Evolutionary conservation across 805 yeast genomes (phyloP), one percentile per base, ranked within the genome.

Genomic region (Kuraishia piskuri): DNA sequence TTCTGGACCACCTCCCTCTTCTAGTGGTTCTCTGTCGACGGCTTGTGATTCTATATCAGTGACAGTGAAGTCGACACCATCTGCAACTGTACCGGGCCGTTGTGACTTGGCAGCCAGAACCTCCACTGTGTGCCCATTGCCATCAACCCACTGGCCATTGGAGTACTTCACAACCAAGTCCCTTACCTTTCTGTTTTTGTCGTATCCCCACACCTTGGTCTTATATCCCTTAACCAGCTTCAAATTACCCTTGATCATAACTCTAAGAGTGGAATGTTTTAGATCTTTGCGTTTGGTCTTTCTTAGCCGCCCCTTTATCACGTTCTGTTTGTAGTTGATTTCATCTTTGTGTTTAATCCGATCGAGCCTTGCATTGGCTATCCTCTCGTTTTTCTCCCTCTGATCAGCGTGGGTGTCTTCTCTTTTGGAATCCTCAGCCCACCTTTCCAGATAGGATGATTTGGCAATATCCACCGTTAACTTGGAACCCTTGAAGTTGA

Each of bases 131-230:
- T 88, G 95, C 50, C 84, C 88, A 56, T 80, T 82, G 5, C 90
- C 90, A 65, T 87, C 88, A 59, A 77, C 78, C 97, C 97, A 90
- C 49, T 76, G 78, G 0, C 86, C 88, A 56, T 84, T 78, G 9
- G 68, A 71, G 64, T 79, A 91, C 52, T 73, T 72, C 67, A 74
- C 78, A 0, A 85, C 87, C 58, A 90, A 72, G 59, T 86, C 94
- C 36, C 77, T 75, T 2, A 76, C 65, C 2, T 76, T 72, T 60
- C 79, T 84, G 57, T 80, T 77, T 69, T 87, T 88, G 58, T 87
- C 90, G 56, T 81, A 77, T 2, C 98, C 98, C 99, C 99, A 92
- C 46, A 94, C 75, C 64, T 90, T 90, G 31, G 84, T 81, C 69
- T 90, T 90, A 60, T 77, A 78, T 58, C 84, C 73, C 59, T 79